Evolutionary conservation across 2,329 filamentous ascomycete genomes (phyloP).

Genomic region (Amylocarpus encephaloides): DNA sequence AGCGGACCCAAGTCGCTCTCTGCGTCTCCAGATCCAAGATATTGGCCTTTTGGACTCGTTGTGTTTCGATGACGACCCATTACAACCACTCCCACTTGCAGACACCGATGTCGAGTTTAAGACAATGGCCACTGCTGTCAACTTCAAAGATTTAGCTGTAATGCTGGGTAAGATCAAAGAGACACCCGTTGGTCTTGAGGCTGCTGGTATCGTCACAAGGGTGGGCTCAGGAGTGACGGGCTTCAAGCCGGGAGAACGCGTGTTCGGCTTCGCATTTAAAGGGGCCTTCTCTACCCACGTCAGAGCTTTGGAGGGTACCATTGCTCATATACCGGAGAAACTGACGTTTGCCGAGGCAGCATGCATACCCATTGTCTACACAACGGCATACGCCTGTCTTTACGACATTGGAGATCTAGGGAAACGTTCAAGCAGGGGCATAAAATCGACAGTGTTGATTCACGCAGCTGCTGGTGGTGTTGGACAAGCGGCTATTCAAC

Average conservation of each 20-base stretch:
- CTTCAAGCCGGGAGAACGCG: neutral
- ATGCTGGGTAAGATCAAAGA: neutral
- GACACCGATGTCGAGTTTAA: neutral
- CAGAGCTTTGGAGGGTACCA: neutral
- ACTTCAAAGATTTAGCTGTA: neutral
- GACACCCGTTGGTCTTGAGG: neutral
- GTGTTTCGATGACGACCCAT: neutral
- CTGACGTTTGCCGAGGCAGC: constrained; percentile 16
- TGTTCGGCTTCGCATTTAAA: neutral
- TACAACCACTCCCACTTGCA: neutral
- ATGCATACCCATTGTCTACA: constrained; percentile 10
- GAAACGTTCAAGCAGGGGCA: constrained; percentile 16
- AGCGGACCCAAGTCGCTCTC: neutral
- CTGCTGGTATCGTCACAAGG: neutral
- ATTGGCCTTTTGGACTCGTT: neutral
- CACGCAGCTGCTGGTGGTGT: constrained; percentile 30
- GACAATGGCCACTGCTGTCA: neutral
- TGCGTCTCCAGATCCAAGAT: neutral
- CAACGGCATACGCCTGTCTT: constrained; percentile 16
- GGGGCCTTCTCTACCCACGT: neutral
- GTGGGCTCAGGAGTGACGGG: neutral
- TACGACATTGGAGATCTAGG: constrained; percentile 9
- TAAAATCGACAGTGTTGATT: constrained; percentile 27
- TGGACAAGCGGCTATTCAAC: constrained; percentile 29
- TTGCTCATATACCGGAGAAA: constrained; percentile 16